Percentiles rank a stretch among this genome's conserved stretches.
phyloP scores from a whole-genome alignment of 345 rosid genomes.

The Aquilaria malaccensis region DNA sequence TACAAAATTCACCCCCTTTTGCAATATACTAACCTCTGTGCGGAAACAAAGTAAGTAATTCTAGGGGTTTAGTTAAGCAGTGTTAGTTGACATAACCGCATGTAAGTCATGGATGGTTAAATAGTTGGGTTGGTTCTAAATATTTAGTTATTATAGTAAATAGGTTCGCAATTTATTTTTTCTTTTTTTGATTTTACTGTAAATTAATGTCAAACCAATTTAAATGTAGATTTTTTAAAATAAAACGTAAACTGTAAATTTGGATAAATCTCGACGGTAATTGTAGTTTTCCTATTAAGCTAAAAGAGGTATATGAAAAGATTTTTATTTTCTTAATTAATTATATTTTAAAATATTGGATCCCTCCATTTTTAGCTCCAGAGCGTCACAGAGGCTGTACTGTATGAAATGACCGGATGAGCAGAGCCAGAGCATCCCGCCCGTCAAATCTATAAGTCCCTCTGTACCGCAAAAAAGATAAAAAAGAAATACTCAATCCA shows the following conservation, averaged over 20 bases:
- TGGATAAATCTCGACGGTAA: conserved; percentile 12
- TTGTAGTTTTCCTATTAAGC: conserved; percentile 4
- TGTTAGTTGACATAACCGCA: no score
- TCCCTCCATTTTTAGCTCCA: conserved; percentile 10
- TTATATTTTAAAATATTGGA: conserved; percentile 14
- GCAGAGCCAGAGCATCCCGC: conserved; percentile 28
- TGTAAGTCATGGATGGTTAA: no score
- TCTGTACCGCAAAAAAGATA: conserved; percentile 21
- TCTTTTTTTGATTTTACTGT: no score
- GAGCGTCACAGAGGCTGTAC: conserved; percentile 30
- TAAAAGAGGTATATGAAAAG: conserved; percentile 10
- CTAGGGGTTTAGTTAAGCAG: no score
- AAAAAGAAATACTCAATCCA: conserved; percentile 13
- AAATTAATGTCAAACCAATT: no score
- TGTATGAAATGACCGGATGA: conserved; percentile 45
- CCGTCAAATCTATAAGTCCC: conserved; percentile 32
- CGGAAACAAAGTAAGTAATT: no score
- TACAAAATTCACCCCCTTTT: no score
- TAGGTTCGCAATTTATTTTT: no score
- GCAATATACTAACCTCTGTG: no score
- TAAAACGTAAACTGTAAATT: conserved; percentile 23
- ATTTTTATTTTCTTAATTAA: conserved; percentile 3
- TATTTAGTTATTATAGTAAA: no score
- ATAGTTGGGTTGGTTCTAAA: no score
- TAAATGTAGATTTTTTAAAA: neutral